phyloP scores from a whole-genome alignment of 768 basidiomycete genomes.

The Calocera cornea region DNA sequence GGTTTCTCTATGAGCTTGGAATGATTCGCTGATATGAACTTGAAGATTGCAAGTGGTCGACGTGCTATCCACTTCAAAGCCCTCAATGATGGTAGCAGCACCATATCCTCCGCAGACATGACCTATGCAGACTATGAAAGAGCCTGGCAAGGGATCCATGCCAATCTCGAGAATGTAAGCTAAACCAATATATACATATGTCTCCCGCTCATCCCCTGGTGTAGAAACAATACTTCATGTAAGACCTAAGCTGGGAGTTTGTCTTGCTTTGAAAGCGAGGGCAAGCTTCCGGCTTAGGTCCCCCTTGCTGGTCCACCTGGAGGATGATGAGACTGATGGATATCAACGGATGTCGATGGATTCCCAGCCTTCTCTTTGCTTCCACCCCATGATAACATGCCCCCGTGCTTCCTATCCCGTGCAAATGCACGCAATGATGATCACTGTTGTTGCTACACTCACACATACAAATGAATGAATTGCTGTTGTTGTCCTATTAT shows the following conservation, averaged over 20 bases:
- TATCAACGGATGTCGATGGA: too few species aligned
- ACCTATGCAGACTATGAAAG: not conserved
- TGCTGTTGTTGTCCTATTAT: too few species aligned
- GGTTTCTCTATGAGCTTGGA: not conserved
- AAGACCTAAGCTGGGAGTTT: not conserved
- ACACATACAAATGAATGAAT: too few species aligned
- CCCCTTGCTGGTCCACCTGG: not conserved
- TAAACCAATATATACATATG: too few species aligned
- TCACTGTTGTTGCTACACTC: too few species aligned
- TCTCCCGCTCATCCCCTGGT: too few species aligned
- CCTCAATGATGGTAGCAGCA: not conserved
- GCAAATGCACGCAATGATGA: too few species aligned
- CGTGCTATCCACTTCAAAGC: not conserved
- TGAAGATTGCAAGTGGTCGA: not conserved
- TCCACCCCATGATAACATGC: too few species aligned
- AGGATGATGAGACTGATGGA: not conserved
- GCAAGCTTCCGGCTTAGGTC: constrained; percentile 1
- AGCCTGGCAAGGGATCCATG: not conserved
- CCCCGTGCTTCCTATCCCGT: too few species aligned
- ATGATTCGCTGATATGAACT: not conserved
- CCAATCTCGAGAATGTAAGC: not conserved
- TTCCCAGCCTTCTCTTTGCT: too few species aligned
- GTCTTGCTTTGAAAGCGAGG: not conserved
- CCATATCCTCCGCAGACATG: not conserved
- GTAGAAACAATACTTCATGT: not conserved